These are phyloP conservation scores for Phytophthora podocarpi DNA, from an alignment of 352 stramenopile genomes.

Conservation along the genomic window DNA sequence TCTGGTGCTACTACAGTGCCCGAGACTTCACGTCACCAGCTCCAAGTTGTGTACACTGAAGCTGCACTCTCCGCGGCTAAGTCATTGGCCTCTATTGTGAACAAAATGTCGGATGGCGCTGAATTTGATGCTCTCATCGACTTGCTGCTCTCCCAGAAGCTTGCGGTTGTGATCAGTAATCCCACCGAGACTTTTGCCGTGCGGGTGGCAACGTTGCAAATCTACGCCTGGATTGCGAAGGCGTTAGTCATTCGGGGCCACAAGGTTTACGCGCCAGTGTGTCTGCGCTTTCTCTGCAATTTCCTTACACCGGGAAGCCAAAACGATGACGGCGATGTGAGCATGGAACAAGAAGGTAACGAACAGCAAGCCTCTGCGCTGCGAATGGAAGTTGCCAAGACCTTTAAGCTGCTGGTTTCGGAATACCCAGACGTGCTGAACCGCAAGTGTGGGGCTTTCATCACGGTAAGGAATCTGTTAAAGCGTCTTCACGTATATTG, in stretches of 20 bases:
- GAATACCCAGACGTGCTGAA: slow-evolving; percentile 85
- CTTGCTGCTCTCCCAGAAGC: slow-evolving; percentile 68
- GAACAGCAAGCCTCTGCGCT: slow-evolving; percentile 36
- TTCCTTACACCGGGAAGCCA: slow-evolving; percentile 51
- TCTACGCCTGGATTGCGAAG: slow-evolving; percentile 88
- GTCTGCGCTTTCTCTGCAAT: slow-evolving; percentile 71
- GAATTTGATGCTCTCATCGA: slow-evolving; percentile 81
- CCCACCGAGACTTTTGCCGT: slow-evolving; percentile 40
- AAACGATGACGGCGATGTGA: slow-evolving; percentile 31
- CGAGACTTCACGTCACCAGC: slow-evolving; percentile 13
- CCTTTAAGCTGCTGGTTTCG: slow-evolving; percentile 79
- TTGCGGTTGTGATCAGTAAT: slow-evolving; percentile 61
- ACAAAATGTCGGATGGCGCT: slow-evolving; percentile 85
- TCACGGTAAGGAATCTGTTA: slow-evolving; percentile 58
- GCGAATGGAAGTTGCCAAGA: slow-evolving; percentile 79
- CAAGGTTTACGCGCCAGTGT: slow-evolving; percentile 66
- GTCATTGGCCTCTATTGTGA: slow-evolving; percentile 84
- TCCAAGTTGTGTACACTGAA: slow-evolving; percentile 55
- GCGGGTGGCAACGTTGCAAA: slow-evolving; percentile 73
- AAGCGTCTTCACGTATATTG: not conserved
- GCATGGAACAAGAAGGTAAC: slow-evolving; percentile 31
- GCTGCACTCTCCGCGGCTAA: slow-evolving; percentile 71
- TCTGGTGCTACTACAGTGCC: slow-evolving; percentile 26
- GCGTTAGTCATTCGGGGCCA: slow-evolving; percentile 81
- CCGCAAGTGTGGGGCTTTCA: slow-evolving; percentile 80